Conservation (phyloP, 257 asterid species). For the Rehmannia glutinosa region DNA sequence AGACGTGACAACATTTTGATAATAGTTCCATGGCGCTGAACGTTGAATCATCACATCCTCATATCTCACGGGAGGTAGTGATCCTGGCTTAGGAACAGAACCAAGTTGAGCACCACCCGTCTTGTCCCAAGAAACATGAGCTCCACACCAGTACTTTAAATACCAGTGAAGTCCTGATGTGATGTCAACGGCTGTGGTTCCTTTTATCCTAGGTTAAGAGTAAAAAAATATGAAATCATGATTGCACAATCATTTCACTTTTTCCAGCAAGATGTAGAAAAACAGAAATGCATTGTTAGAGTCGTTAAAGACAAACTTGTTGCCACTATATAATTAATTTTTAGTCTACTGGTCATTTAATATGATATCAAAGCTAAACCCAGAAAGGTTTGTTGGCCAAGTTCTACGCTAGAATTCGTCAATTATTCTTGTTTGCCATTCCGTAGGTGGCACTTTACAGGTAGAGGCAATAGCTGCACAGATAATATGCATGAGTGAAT, state of each 20-base stretch:
- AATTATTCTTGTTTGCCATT: not conserved
- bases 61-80: constrained; percentile 59
- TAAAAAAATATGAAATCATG: constrained; percentile 1
- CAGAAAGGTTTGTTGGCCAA: not conserved
- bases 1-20: constrained; percentile 97
- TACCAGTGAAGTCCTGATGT: constrained; percentile 96
- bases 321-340: not conserved
- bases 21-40: constrained; percentile 87
- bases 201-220: constrained; percentile 57
- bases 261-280: too few species aligned
- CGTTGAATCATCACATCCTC: constrained; percentile 70
- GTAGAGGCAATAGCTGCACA: too few species aligned
- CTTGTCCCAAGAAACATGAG: constrained; percentile 96
- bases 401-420: not conserved
- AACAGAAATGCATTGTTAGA: not conserved
- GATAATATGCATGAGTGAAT: too few species aligned
- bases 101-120: constrained; percentile 88
- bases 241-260: constrained; percentile 1
- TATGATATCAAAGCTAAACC: not conserved
- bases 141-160: constrained; percentile 83
- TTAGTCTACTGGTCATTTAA: not conserved
- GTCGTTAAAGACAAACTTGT: not conserved
- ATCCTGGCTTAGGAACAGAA: constrained; percentile 81
- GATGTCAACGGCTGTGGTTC: constrained; percentile 84
- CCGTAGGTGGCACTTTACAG: too few species aligned